Base-by-base conservation (phyloP, 768 basidiomycete genomes). In the Leucosporidium yakuticum region DNA sequence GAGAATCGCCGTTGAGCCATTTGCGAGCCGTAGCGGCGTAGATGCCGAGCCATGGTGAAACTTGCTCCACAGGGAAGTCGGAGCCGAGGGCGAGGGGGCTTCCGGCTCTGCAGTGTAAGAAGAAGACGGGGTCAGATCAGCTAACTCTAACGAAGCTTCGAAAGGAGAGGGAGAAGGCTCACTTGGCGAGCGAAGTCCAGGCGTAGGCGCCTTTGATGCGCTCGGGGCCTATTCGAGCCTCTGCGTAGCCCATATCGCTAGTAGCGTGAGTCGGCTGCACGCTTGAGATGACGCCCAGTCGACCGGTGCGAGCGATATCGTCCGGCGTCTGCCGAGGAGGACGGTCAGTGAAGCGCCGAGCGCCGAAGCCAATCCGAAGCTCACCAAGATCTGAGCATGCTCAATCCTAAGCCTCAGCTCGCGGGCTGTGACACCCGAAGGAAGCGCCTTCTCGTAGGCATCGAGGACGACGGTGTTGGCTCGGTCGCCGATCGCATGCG, bases 201-300 rank as follows among this genome's bases (percentile, higher is more conserved):
- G 93, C 91, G 74, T 97, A 97, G 1, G 94, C 90, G 23, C 90
- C 88, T 77, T 84, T 86, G 65, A 95, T 88, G 27, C 95, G 83
- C 53, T 88, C 84, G 0, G 86, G 80, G 1, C 95, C 92, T 71
- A 97, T 76, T 67, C 93, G 85, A 12, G 78, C 81, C 77, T 96
- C 91, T 1, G 92, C 93, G 74, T 94, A 97, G 80, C 85, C 84
- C 93, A 96, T 96, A 69, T 93, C 91, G 60, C 88, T 91, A 48
- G 87, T 90, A 1, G 67, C 91, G 76, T 96, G 92, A 2, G 90
- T 93, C 0, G 93, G 93, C 75, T 97, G 93, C 4, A 95, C 90
- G 73, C 91, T 94, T 7, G 89, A 84, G 74, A 95, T 88, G 27
- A 97, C 90, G 74, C 90, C 91, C 17, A 96, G 82, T 60, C 78